Conservation (phyloP, 2,329 filamentous ascomycete genomes). For the Aspergillus sp. region DNA sequence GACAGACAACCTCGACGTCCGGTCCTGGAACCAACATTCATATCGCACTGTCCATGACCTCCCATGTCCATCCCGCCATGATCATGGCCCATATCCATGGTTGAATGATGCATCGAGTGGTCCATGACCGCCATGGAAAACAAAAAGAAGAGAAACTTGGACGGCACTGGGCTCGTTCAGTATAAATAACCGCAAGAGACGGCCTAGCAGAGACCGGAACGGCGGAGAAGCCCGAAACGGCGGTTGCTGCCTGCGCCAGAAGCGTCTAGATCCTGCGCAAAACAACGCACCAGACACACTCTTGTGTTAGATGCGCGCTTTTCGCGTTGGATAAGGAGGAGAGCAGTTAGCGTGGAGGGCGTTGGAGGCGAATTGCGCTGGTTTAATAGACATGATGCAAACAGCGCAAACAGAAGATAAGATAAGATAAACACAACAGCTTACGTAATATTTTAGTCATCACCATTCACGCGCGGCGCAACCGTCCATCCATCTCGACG, state of each 20-base stretch:
- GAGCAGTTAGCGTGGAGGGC: no score
- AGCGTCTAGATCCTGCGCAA: no score
- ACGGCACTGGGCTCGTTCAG: background rate
- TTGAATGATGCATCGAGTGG: conserved; percentile 25
- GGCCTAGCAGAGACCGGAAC: no score
- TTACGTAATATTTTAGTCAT: background rate
- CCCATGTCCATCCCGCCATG: conserved; percentile 52
- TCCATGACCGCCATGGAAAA: conserved; percentile 20
- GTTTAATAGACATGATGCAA: background rate
- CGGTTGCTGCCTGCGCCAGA: no score
- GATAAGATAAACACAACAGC: background rate
- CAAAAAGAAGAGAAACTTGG: conserved; percentile 1
- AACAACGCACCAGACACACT: no score
- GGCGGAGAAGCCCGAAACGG: no score
- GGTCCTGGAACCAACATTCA: conserved; percentile 59
- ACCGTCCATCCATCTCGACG: no score
- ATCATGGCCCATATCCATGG: conserved; percentile 33
- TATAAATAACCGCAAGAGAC: no score
- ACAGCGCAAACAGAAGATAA: background rate
- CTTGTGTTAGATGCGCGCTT: background rate
- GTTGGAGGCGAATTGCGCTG: background rate
- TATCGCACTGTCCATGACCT: conserved; percentile 80
- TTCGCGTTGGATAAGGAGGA: background rate
- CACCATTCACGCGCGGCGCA: no score
- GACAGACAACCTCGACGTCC: background rate